Evolutionary conservation across 176 grass and related monocot genomes (phyloP).

Genomic region (Urochloa ruziziensis): DNA sequence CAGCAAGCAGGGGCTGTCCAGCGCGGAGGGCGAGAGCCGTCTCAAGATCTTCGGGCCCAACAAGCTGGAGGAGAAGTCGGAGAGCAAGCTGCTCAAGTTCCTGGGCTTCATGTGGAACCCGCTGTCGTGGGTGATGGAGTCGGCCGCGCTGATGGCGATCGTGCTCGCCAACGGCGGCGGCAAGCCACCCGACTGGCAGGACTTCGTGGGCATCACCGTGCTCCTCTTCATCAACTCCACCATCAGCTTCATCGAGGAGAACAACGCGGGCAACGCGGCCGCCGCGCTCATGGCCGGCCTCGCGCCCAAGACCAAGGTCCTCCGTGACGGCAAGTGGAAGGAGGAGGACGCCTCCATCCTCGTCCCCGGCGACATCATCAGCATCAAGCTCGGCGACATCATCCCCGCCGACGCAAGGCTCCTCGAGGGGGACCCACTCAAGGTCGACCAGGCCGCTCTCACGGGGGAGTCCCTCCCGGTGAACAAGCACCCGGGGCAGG

Average conservation of each 20-base stretch:
- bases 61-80: conserved; percentile 93
- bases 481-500: conserved; percentile 63
- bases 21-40: conserved; percentile 51
- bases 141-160: conserved; percentile 91
- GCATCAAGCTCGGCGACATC: conserved; percentile 93
- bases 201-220: conserved; percentile 84
- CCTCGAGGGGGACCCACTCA: conserved; percentile 85
- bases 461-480: conserved; percentile 82
- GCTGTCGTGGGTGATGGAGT: conserved; percentile 94
- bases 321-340: conserved; percentile 73
- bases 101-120: conserved; percentile 98
- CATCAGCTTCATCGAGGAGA: conserved; percentile 98
- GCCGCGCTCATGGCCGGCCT: conserved; percentile 91
- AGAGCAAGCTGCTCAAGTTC: conserved; percentile 97
- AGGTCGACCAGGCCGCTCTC: conserved; percentile 92
- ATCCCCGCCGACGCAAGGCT: conserved; percentile 84
- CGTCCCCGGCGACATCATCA: conserved; percentile 83
- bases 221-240: conserved; percentile 97
- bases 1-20: conserved; percentile 53
- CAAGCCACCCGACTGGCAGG: conserved; percentile 87
- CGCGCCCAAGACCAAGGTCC: conserved; percentile 84
- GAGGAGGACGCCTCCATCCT: conserved; percentile 81
- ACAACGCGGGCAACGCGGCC: conserved; percentile 84
- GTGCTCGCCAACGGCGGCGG: conserved; percentile 81
- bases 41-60: conserved; percentile 85